phyloP scores from a whole-genome alignment of 768 basidiomycete genomes.

The Boletus sp. region DNA sequence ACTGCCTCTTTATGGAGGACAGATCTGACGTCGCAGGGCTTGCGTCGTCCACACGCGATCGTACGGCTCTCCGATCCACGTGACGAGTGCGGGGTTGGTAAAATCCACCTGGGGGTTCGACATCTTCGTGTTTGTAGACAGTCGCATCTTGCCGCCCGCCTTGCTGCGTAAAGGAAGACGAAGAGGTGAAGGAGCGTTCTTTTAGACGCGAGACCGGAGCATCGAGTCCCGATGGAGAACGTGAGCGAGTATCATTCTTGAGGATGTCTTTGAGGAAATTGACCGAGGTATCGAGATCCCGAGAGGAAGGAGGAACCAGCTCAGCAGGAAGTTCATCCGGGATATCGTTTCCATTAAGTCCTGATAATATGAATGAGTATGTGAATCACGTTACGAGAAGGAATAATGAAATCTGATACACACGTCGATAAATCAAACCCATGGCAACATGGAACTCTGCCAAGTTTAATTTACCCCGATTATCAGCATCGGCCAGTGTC shows the following conservation, averaged over 20 bases:
- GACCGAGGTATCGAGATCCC: constrained; percentile 86
- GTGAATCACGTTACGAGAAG: not conserved
- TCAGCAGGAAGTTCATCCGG: constrained; percentile 86
- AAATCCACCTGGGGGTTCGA: constrained; percentile 55
- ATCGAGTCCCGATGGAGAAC: constrained; percentile 55
- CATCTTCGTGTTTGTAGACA: constrained; percentile 82
- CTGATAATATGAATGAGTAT: constrained; percentile 38
- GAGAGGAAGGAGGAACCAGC: constrained; percentile 87
- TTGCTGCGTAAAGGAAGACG: constrained; percentile 45
- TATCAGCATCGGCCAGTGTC: constrained; percentile 89
- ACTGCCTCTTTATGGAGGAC: constrained; percentile 80
- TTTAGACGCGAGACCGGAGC: constrained; percentile 59
- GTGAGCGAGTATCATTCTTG: constrained; percentile 78
- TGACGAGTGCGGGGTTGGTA: constrained; percentile 85
- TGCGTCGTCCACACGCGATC: constrained; percentile 68
- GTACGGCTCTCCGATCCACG: constrained; percentile 79
- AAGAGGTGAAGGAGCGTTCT: constrained; percentile 67
- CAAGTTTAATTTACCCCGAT: constrained; percentile 92
- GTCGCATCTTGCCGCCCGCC: constrained; percentile 81
- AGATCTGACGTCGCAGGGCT: constrained; percentile 63
- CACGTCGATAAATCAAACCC: constrained; percentile 96
- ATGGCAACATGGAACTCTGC: constrained; percentile 98
- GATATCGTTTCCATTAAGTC: constrained; percentile 87
- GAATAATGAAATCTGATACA: constrained; percentile 32
- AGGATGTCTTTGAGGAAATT: constrained; percentile 86